Conservation (phyloP, 169 alveolate species). For the Plasmodium falciparum region DNA sequence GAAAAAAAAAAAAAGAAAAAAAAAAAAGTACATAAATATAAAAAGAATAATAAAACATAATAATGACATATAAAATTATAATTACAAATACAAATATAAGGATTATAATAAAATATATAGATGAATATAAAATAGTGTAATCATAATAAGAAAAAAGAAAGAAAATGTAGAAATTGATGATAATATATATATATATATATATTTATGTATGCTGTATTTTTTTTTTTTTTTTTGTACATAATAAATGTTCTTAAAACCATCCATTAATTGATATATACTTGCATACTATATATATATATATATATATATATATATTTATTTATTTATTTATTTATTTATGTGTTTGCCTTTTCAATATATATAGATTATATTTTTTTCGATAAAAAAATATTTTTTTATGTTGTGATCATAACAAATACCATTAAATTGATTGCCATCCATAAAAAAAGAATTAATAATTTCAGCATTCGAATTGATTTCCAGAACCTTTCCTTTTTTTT, state of each 20-base stretch:
- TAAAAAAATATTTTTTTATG: conserved; percentile 42
- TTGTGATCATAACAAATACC: conserved; percentile 72
- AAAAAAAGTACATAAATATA: background rate
- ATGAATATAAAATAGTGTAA: background rate
- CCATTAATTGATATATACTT: no score
- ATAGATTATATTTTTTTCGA: conserved; percentile 63
- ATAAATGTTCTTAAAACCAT: no score
- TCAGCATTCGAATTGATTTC: conserved; percentile 63
- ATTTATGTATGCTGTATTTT: background rate
- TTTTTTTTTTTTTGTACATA: background rate
- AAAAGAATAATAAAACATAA: background rate
- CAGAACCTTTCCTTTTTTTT: conserved; percentile 44
- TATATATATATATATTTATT: background rate
- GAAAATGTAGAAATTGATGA: background rate
- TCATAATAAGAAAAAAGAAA: background rate
- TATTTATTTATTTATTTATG: background rate
- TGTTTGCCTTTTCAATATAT: conserved; percentile 18
- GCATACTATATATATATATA: background rate
- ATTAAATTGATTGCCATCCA: conserved; percentile 54
- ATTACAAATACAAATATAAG: background rate
- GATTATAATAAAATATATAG: background rate
- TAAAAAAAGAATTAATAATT: conserved; percentile 52
- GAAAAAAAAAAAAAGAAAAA: conserved; percentile 9
- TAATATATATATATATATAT: background rate
- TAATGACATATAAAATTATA: background rate